Base-by-base conservation (phyloP, 2,329 filamentous ascomycete genomes). In the Aspergillus sp. region DNA sequence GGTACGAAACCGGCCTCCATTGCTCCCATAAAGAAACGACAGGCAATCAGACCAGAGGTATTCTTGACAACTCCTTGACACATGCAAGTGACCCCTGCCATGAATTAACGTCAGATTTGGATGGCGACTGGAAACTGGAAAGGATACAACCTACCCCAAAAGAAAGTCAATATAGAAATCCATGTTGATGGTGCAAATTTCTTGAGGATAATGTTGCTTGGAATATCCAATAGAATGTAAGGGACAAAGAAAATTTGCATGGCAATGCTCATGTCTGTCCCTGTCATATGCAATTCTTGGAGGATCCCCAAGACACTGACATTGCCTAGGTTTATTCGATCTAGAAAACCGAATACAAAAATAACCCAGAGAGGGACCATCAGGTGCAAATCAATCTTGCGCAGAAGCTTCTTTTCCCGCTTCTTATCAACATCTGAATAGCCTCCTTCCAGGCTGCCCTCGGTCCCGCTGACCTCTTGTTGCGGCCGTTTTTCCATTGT, bases 1-100 rank as follows among this genome's bases (percentile, higher is more conserved):
- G 66, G 67, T 19, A 70, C 62, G 40, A 68, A 67, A 4, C 66
- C 65, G 7, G 61, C 64, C 39, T 66, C 62, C 11, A 56, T 56
- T 9, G 58, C 44, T 7, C 62, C 62, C 11, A 65, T 53, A 38
- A 65, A 54, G 44, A 64, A 53, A 29, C 62, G 54, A 33, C 57
- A 62, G 26, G 58, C 51, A 12, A 61, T 51, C 1, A 65, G 50
- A 19, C 61, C 61, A 5, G 49, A 51, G 29, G 54, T 59, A 10
- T 49, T 58, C 33, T 56, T 45, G 7, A 60, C 58, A 34, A 71
- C 52, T 9, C 63, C 65, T 47, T 58, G 52, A 35, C 57, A 59
- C 40, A 63, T 50, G 10, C 50, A 57, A 32, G 56, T 33, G 27
- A 58, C 37, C 26, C 56, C 55, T 57, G 45, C 51, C 30, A 32